Base-by-base conservation (phyloP, 192 early-diverging fungal species). In the Backusella morwellensis region DNA sequence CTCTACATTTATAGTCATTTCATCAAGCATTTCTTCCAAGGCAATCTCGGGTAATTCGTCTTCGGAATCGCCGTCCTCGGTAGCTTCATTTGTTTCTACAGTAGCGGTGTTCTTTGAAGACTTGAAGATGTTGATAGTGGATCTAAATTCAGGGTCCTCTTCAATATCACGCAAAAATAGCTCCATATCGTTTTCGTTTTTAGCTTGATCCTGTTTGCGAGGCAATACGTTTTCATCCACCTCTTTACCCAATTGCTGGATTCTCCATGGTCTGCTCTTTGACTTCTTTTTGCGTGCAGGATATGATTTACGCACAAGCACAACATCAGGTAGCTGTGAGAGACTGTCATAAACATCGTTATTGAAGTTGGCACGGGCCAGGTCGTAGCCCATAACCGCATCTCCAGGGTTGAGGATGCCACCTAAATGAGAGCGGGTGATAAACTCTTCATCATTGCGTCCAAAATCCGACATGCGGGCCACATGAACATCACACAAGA, bases 101-200 rank as follows among this genome's bases (percentile, higher is more conserved):
- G 67, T 79, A 35, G 72, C 70, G 9, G 83, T 41, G 21, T 34
- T n/a, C n/a, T 74, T 76, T 17, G 52, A 14, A 79, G 77, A 79
- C 85, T 96, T 97, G 91, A 96, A 99, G 44, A 99, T 88, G 76
- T 99, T 97, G 77, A 99, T 86, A 77, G 94, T 95, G 74, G 93
- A 92, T 70, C 98, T 89, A 72, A 98, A 89, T 86, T 99, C 98
- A 32, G 95, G 87, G 86, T 99, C 98, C 85, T 99, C 98, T 85
- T 99, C 98, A 66, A 99, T 86, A 86, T 99, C 98, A 78, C 96
- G 92, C 92, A 98, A 85, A 86, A 99, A 99, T 78, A 94, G 77
- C 82, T 99, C 98, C 80, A 93, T 95, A 85, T 99, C 98, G 59
- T 92, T 83, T 69, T 98, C 96, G 52, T 90, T 89, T 75, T 88